These are phyloP conservation scores for Magnaporthales sp. DNA, from an alignment of 2,329 filamentous ascomycete species.

Conservation along the genomic window DNA sequence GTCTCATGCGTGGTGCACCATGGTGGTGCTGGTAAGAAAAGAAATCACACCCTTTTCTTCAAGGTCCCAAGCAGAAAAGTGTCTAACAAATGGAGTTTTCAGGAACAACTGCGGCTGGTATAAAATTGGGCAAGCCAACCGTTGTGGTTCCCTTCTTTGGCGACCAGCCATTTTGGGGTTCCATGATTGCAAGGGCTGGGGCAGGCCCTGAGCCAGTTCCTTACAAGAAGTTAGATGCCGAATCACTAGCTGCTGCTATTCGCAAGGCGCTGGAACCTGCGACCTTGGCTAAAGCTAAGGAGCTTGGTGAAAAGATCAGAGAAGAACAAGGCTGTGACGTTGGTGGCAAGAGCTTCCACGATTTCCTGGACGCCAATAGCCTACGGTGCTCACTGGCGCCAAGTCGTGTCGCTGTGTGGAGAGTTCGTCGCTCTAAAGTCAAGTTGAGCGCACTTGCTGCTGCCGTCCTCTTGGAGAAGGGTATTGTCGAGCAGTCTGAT, in stretches of 20 bases:
- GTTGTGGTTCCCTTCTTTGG: conserved; percentile 76
- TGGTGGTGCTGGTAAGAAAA: conserved; percentile 32
- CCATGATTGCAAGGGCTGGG: conserved; percentile 53
- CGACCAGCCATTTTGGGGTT: conserved; percentile 72
- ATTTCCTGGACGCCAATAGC: conserved; percentile 57
- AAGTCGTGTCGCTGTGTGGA: conserved; percentile 64
- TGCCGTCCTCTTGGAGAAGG: conserved; percentile 55
- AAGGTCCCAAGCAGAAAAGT: neutral
- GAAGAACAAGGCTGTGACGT: conserved; percentile 49
- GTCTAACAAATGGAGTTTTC: conserved; percentile 18
- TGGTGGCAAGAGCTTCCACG: conserved; percentile 61
- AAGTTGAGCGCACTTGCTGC: conserved; percentile 66
- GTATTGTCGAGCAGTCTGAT: conserved; percentile 58
- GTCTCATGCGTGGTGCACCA: conserved; percentile 65
- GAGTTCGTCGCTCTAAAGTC: conserved; percentile 57
- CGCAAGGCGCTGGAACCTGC: conserved; percentile 41
- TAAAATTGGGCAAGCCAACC: conserved; percentile 63
- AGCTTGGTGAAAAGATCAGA: conserved; percentile 54
- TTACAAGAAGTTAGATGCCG: conserved; percentile 56
- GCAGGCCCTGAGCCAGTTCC: conserved; percentile 60
- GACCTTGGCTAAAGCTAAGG: conserved; percentile 42
- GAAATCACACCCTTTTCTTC: neutral
- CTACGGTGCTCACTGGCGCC: conserved; percentile 64
- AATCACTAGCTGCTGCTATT: conserved; percentile 61
- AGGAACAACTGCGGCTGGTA: conserved; percentile 64